Evolutionary conservation across 2,329 filamentous ascomycete species (phyloP).

Genomic region (Clonostachys chloroleuca): DNA sequence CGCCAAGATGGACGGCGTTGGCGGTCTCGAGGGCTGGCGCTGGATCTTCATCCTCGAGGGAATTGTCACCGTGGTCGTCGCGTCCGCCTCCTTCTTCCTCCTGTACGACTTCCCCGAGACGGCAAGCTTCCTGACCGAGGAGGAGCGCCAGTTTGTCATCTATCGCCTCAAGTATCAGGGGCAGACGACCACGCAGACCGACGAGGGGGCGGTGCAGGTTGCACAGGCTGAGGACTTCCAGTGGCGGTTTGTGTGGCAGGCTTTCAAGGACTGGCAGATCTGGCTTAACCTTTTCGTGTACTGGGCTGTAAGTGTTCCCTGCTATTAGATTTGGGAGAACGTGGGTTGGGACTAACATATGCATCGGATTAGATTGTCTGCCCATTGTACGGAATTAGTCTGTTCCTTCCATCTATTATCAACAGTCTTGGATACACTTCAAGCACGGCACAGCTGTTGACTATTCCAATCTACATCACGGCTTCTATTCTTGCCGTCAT

Average conservation of each 20-base stretch:
- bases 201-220: constrained; percentile 16
- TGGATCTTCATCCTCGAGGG: constrained; percentile 70
- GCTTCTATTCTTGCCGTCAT: constrained; percentile 55
- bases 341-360: too few species aligned
- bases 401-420: constrained; percentile 62
- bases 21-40: constrained; percentile 52
- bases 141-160: constrained; percentile 68
- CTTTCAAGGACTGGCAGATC: constrained; percentile 79
- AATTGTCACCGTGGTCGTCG: constrained; percentile 63
- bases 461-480: constrained; percentile 53
- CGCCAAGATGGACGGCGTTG: constrained; percentile 63
- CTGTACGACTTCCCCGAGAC: constrained; percentile 80
- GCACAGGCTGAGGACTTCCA: constrained; percentile 72
- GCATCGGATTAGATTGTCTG: constrained; percentile 22
- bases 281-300: constrained; percentile 56
- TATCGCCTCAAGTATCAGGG: constrained; percentile 67
- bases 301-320: constrained; percentile 43
- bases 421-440: constrained; percentile 51
- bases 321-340: too few species aligned
- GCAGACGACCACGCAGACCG: neutral
- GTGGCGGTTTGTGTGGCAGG: constrained; percentile 68
- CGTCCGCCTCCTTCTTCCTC: constrained; percentile 62
- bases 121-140: constrained; percentile 66
- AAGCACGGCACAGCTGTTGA: constrained; percentile 61
- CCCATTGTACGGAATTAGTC: constrained; percentile 49